A percentile compares a stretch with the other conserved stretches of the same genome.
These are phyloP conservation scores for Cymbidium sinense DNA, from an alignment of 106 monocot species.

Conservation along the genomic window DNA sequence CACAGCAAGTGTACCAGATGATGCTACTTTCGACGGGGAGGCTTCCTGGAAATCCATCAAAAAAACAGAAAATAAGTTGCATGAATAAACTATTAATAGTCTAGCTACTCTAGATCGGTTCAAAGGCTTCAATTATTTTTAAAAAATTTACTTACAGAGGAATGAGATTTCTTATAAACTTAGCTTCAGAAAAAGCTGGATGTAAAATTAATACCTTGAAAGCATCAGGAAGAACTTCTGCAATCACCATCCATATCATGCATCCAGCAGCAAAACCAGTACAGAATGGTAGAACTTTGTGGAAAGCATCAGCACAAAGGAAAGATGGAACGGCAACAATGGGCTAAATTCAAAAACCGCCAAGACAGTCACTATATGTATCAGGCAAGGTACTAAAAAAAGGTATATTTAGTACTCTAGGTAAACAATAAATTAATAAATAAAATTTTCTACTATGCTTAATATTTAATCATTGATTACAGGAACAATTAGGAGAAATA, in stretches of 20 bases:
- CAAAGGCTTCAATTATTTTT: background rate
- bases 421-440: background rate
- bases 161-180: background rate
- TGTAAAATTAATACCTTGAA: slow-evolving; percentile 66
- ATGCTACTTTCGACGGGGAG: slow-evolving; percentile 93
- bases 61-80: background rate
- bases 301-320: slow-evolving; percentile 88
- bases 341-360: slow-evolving; percentile 36
- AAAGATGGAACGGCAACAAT: slow-evolving; percentile 95
- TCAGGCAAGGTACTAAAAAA: slow-evolving; percentile 2
- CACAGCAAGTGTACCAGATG: slow-evolving; percentile 87
- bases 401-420: background rate
- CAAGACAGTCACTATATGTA: background rate
- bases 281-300: slow-evolving; percentile 92
- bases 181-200: background rate
- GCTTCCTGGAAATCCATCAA: slow-evolving; percentile 56
- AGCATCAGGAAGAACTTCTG: slow-evolving; percentile 98
- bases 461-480: too few relatives aligned
- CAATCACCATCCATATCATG: slow-evolving; percentile 99
- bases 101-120: background rate
- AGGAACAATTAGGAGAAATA: too few relatives aligned
- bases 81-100: background rate
- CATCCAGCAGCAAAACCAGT: slow-evolving; percentile 99
- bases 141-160: background rate
- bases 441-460: background rate